These are phyloP conservation scores for Dentiscutata heterogama DNA, from an alignment of 371 early-diverging fungal species.

Conservation along the genomic window DNA sequence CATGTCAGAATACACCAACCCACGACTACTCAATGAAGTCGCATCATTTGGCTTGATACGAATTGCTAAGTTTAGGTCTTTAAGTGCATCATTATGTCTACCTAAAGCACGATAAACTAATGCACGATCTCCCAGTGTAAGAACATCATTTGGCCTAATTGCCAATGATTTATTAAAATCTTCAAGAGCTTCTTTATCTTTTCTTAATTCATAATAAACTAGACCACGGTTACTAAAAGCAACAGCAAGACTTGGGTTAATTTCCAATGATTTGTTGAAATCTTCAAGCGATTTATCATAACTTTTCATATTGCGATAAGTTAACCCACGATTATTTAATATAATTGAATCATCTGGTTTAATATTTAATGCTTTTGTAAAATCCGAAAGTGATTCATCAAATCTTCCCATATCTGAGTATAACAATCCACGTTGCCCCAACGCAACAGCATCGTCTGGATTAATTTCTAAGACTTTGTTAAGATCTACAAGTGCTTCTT, in stretches of 20 bases:
- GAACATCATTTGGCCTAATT: too few species aligned
- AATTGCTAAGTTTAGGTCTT: conserved; percentile 20
- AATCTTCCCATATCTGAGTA: background rate
- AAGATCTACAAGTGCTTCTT: conserved; percentile 35
- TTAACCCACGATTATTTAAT: too few species aligned
- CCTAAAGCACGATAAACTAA: conserved; percentile 1
- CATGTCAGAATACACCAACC: conserved; percentile 15
- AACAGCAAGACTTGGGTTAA: too few species aligned
- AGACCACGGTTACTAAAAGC: too few species aligned
- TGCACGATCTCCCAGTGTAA: conserved; percentile 4
- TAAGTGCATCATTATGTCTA: conserved; percentile 25
- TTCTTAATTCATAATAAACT: too few species aligned
- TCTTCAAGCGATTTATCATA: too few species aligned
- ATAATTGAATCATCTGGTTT: conserved; percentile 12
- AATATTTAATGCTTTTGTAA: background rate
- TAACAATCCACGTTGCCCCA: conserved; percentile 21
- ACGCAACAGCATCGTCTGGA: conserved; percentile 10
- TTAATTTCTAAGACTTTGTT: conserved; percentile 22
- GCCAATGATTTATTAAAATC: too few species aligned
- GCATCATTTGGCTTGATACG: background rate
- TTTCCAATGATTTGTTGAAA: too few species aligned
- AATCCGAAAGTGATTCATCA: conserved; percentile 8
- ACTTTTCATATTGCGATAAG: too few species aligned
- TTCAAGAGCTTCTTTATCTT: too few species aligned
- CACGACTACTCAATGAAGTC: conserved; percentile 8